Conservation (phyloP, 2,329 filamentous ascomycete genomes). For the Diaporthe humulicola region DNA sequence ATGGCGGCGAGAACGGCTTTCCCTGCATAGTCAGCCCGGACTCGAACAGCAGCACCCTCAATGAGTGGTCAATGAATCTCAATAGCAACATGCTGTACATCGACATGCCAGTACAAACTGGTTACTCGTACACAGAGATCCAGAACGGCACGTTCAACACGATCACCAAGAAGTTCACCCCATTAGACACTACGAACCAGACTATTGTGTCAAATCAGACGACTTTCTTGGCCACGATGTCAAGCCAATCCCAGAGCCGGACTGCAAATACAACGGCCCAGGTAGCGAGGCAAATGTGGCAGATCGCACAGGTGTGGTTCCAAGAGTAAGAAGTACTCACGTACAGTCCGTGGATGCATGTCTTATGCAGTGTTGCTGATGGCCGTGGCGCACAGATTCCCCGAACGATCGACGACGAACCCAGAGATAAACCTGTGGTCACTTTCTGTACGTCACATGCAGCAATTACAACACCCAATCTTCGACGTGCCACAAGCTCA, state of each 20-base stretch:
- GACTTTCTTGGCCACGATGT: constrained; percentile 63
- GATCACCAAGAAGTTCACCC: constrained; percentile 40
- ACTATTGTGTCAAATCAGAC: constrained; percentile 50
- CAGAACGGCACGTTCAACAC: constrained; percentile 43
- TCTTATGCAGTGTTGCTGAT: background rate
- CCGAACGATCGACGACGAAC: constrained; percentile 62
- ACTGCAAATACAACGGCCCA: constrained; percentile 63
- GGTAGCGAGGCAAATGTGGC: constrained; percentile 64
- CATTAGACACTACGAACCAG: constrained; percentile 45
- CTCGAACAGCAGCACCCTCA: constrained; percentile 62
- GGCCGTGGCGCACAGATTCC: constrained; percentile 51
- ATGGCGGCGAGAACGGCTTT: constrained; percentile 60
- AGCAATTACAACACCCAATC: accelerated
- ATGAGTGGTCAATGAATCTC: constrained; percentile 74
- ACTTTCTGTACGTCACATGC: constrained; percentile 38
- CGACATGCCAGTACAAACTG: constrained; percentile 67
- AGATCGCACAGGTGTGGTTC: constrained; percentile 68
- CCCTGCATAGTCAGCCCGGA: constrained; percentile 66
- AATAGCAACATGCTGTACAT: constrained; percentile 78
- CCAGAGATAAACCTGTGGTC: constrained; percentile 65
- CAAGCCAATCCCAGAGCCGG: constrained; percentile 56
- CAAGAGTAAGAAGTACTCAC: constrained; percentile 51
- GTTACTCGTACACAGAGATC: constrained; percentile 48
- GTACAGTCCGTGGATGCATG: background rate
- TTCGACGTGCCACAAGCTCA: constrained; percentile 46